A percentile compares a stretch with the other conserved stretches of the same genome.
phyloP scores from a whole-genome alignment of 2,329 filamentous ascomycete species.

The Ascochyta lentis region DNA sequence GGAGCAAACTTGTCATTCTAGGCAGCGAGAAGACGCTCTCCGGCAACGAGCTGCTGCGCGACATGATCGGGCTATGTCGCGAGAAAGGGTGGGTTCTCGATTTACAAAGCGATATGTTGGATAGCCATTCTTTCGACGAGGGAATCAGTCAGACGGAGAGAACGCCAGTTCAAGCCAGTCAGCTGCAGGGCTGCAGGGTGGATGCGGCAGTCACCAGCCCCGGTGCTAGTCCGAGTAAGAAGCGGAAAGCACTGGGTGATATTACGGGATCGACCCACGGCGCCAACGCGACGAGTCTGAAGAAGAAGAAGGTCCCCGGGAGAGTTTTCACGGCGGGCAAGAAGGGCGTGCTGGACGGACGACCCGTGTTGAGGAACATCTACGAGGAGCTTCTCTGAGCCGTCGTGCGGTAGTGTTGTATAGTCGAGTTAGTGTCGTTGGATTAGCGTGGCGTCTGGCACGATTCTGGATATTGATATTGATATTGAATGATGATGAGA shows the following conservation, averaged over 20 bases:
- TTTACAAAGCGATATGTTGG: constrained; percentile 68
- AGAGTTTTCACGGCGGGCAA: constrained; percentile 65
- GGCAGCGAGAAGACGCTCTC: constrained; percentile 80
- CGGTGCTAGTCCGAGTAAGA: constrained; percentile 43
- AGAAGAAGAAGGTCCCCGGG: constrained; percentile 58
- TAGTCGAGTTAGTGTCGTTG: not conserved
- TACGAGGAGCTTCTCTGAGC: constrained; percentile 62
- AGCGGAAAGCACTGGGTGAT: constrained; percentile 37
- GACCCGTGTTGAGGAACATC: constrained; percentile 76
- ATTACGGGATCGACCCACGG: constrained; percentile 20
- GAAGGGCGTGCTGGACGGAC: constrained; percentile 66
- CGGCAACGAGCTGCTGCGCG: constrained; percentile 74
- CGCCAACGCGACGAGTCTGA: constrained; percentile 22
- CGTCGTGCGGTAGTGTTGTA: no score
- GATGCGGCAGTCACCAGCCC: not conserved
- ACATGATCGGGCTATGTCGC: constrained; percentile 80
- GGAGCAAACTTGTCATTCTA: constrained; percentile 87
- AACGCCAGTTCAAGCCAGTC: constrained; percentile 12
- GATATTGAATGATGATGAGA: not conserved
- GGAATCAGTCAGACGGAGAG: constrained; percentile 49
- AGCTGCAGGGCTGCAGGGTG: not conserved
- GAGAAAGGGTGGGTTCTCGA: constrained; percentile 80
- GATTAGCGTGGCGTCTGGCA: constrained; percentile 6
- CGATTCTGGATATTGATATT: not conserved
- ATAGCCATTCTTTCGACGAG: constrained; percentile 72